Evolutionary conservation across 2,329 filamentous ascomycete genomes (phyloP).

Genomic region (Ophiostoma montium): DNA sequence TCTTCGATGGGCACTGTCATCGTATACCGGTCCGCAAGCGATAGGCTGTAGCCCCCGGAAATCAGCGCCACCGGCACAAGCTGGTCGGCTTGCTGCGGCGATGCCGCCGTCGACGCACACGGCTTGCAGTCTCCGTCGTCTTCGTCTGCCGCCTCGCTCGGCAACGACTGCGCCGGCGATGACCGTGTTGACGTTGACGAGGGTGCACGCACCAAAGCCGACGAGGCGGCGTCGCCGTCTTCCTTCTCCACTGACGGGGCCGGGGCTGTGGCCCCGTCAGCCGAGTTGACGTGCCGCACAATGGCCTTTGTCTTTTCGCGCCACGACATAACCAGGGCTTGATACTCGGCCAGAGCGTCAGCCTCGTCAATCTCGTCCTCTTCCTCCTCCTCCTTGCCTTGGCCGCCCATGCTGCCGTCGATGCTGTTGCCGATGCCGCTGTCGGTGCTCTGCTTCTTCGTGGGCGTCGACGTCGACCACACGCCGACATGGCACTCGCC

Average conservation of each 20-base stretch:
- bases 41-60: constrained; percentile 65
- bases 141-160: not conserved
- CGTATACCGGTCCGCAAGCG: constrained; percentile 62
- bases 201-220: too few species aligned
- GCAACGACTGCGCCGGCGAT: not conserved
- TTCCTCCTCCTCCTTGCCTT: constrained; percentile 9
- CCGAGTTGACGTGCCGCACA: constrained; percentile 30
- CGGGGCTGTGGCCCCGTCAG: not conserved
- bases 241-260: not conserved
- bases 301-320: constrained; percentile 63
- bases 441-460: constrained; percentile 1
- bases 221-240: not conserved
- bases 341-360: constrained; percentile 40
- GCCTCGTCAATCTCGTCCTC: constrained; percentile 15
- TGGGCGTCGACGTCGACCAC: not conserved
- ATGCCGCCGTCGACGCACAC: not conserved
- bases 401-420: not conserved
- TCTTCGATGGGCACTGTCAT: constrained; percentile 61
- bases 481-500: constrained; percentile 14
- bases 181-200: too few species aligned
- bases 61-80: constrained; percentile 53
- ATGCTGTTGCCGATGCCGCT: not conserved
- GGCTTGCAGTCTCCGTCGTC: not conserved
- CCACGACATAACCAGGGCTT: constrained; percentile 58
- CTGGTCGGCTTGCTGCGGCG: not conserved